Percentiles rank a stretch among this genome's conserved stretches.
Evolutionary conservation across 768 basidiomycete species (phyloP).

Genomic region (Termitomyces sp.): DNA sequence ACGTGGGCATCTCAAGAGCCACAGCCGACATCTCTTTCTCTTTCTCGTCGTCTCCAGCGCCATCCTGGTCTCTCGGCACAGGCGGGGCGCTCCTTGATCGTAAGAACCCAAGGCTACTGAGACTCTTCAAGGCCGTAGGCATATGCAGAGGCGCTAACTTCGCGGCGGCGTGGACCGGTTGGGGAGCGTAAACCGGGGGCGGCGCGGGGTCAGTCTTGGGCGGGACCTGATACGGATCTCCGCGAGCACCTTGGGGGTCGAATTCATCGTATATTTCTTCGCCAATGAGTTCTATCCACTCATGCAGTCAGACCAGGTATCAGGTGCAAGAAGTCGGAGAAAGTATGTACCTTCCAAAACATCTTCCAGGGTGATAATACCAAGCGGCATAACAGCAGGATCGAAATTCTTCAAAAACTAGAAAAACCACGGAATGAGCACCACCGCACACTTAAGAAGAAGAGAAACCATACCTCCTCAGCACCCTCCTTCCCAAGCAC

Average conservation of each 20-base stretch:
- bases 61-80: conserved; percentile 36
- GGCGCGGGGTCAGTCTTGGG: conserved; percentile 19
- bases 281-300: conserved; percentile 71
- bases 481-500: conserved; percentile 72
- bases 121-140: conserved; percentile 40
- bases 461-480: conserved; percentile 50
- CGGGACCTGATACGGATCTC: conserved; percentile 39
- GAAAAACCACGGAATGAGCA: no score
- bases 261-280: conserved; percentile 94
- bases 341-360: conserved; percentile 71
- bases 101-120: conserved; percentile 47
- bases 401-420: conserved; percentile 82
- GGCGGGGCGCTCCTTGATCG: conserved; percentile 59
- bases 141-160: conserved; percentile 24
- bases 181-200: background rate
- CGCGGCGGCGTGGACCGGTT: background rate
- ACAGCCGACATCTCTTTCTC: background rate
- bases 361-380: conserved; percentile 92
- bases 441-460: background rate
- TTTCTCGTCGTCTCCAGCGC: background rate
- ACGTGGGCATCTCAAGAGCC: background rate
- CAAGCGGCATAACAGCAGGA: conserved; percentile 78
- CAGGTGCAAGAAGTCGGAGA: background rate
- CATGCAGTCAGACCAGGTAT: background rate
- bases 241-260: conserved; percentile 71